Evolutionary conservation across 441 rosid species (phyloP).

Genomic region (Adansonia rubrostipa): DNA sequence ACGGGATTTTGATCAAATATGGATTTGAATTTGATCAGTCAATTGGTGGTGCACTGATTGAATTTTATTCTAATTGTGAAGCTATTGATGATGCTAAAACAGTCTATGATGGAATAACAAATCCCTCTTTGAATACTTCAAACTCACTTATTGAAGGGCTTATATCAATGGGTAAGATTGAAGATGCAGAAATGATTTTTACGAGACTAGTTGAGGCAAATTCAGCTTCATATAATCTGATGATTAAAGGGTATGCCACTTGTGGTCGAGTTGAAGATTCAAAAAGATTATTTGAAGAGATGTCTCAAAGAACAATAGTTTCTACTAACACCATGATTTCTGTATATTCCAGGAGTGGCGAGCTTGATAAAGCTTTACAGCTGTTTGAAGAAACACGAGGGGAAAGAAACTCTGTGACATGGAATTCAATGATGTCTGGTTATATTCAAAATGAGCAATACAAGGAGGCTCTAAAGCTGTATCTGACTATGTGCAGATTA

Average conservation of each 20-base stretch:
- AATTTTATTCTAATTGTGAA: slow-evolving; percentile 51
- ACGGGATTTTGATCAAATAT: slow-evolving; percentile 51
- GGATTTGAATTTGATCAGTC: slow-evolving; percentile 51
- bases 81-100: slow-evolving; percentile 45
- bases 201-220: slow-evolving; percentile 32
- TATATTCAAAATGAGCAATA: slow-evolving; percentile 47
- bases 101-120: slow-evolving; percentile 35
- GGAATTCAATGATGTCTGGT: slow-evolving; percentile 63
- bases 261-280: slow-evolving; percentile 48
- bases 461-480: slow-evolving; percentile 50
- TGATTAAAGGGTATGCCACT: slow-evolving; percentile 60
- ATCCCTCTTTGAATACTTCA: slow-evolving; percentile 46
- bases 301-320: slow-evolving; percentile 47
- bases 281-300: slow-evolving; percentile 45
- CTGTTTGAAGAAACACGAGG: slow-evolving; percentile 52
- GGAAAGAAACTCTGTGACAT: slow-evolving; percentile 51
- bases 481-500: slow-evolving; percentile 38
- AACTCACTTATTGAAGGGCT: slow-evolving; percentile 48
- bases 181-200: slow-evolving; percentile 55
- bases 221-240: slow-evolving; percentile 46
- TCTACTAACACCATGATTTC: slow-evolving; percentile 59
- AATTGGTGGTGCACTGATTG: slow-evolving; percentile 47
- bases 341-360: slow-evolving; percentile 49
- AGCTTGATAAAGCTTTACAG: slow-evolving; percentile 51
- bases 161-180: slow-evolving; percentile 37